phyloP scores from a whole-genome alignment of 306 rosid species.

The Pyrus bretschneideri region DNA sequence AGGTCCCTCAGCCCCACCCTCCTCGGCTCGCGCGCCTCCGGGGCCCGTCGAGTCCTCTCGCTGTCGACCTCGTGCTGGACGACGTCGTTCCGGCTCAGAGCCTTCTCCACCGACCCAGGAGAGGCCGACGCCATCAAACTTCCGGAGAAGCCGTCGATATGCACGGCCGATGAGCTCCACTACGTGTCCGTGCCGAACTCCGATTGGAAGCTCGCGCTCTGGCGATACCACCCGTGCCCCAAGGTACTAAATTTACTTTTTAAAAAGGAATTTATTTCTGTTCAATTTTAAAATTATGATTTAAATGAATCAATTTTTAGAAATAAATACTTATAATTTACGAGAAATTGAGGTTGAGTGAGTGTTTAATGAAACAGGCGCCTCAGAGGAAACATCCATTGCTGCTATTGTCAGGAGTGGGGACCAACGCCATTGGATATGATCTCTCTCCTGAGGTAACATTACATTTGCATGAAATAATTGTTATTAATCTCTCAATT shows the following conservation, averaged over 20 bases:
- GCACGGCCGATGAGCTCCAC: constrained; percentile 97
- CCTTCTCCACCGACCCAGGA: constrained; percentile 38
- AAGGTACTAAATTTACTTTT: constrained; percentile 25
- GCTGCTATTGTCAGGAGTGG: constrained; percentile 85
- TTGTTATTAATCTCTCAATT: neutral
- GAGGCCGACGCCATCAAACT: constrained; percentile 26
- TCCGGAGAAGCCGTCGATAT: constrained; percentile 64
- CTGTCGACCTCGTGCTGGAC: constrained; percentile 1
- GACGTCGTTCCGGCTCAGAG: constrained; percentile 39
- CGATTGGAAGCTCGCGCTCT: constrained; percentile 89
- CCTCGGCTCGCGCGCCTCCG: constrained; percentile 36
- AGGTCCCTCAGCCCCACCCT: constrained; percentile 20
- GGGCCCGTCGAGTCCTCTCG: constrained; percentile 16
- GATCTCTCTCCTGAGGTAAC: constrained; percentile 85
- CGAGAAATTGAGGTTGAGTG: neutral
- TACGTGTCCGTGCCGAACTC: constrained; percentile 71
- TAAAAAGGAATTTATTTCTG: neutral
- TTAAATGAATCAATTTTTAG: neutral
- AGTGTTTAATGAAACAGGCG: constrained; percentile 35
- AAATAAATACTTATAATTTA: neutral
- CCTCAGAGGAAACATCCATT: constrained; percentile 86
- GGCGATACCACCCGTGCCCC: constrained; percentile 88
- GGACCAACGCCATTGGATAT: constrained; percentile 94
- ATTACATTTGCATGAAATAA: neutral
- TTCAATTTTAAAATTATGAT: neutral